A percentile compares a stretch with the other conserved stretches of the same genome.
phyloP scores from a whole-genome alignment of 2,329 filamentous ascomycete genomes.

The Polychaeton citri region DNA sequence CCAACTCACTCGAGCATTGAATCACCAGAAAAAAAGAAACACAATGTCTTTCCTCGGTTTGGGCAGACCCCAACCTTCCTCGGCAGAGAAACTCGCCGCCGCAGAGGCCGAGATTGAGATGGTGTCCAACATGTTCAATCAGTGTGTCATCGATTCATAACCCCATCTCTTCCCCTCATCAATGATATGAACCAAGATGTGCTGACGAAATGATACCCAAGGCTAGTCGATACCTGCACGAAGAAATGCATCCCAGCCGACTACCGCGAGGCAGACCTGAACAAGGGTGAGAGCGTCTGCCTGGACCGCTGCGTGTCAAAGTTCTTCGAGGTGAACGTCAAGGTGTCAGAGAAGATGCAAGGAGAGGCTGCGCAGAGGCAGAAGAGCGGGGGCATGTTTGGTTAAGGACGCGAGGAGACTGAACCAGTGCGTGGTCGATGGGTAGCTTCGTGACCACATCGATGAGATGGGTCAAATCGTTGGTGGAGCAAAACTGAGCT shows the following conservation, averaged over 20 bases:
- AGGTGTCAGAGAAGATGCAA: constrained; percentile 95
- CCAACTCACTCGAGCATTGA: too few species aligned
- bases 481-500: too few species aligned
- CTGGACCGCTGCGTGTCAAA: constrained; percentile 94
- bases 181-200: neutral
- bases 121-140: constrained; percentile 94
- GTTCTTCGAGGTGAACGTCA: constrained; percentile 98
- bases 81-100: constrained; percentile 91
- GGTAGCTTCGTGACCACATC: too few species aligned
- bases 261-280: constrained; percentile 92
- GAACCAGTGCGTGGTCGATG: too few species aligned
- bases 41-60: constrained; percentile 59
- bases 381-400: neutral
- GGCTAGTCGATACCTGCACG: constrained; percentile 72
- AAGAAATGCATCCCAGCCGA: constrained; percentile 85
- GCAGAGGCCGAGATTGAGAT: constrained; percentile 97
- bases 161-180: too few species aligned
- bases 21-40: too few species aligned
- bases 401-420: too few species aligned
- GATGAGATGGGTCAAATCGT: too few species aligned
- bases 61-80: constrained; percentile 68
- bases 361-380: constrained; percentile 49
- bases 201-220: constrained; percentile 6
- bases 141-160: constrained; percentile 46
- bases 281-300: constrained; percentile 98